Evolutionary conservation across 192 early-diverging fungal genomes (phyloP), one percentile per base, ranked within the genome.

Genomic region (Geosiphon pyriformis): DNA sequence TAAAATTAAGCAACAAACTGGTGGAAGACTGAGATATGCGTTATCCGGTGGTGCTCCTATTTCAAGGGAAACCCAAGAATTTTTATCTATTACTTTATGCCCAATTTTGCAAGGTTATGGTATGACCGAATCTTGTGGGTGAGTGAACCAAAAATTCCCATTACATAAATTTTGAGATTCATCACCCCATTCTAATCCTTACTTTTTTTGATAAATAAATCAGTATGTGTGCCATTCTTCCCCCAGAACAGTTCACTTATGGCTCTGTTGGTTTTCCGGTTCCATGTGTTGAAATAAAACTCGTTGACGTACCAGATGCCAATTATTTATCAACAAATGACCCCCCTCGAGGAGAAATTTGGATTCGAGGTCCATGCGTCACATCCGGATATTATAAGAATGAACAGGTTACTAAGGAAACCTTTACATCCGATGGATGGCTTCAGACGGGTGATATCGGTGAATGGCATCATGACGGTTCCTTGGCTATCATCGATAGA

Each of bases 31-130:
- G 52, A 83, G 87, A 70, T 83, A 87, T 61, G 90, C 88, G 2
- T 72, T 94, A 33, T 87, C 87, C 4, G 94, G 93, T 72, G 94
- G 96, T 65, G 96, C 96, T 22, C 91, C 90, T 47, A 81, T 98
- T 68, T 90, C 89, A 33, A 20, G 71, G 34, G 90, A 92, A 48
- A 95, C 92, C 33, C 94, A 95, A 70, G 78, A 85, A 58, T 94
- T 95, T 61, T 77, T 98, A 53, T 80, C 85, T 2, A 83, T 87
- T 23, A 72, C 82, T 4, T 67, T 96, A 49, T 92, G 89, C 73
- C 85, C 89, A n/a, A 80, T 94, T 66, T 71, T 95, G 34, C 86
- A 90, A 58, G 96, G 94, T 4, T 95, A 93, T 78, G 94, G 91
- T 42, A 81, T 90, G 83, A 87, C 90, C 59, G 91, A 95, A 77